These are phyloP conservation scores for Pseudogymnoascus verrucosus DNA, from an alignment of 2,329 filamentous ascomycete species.

Conservation along the genomic window DNA sequence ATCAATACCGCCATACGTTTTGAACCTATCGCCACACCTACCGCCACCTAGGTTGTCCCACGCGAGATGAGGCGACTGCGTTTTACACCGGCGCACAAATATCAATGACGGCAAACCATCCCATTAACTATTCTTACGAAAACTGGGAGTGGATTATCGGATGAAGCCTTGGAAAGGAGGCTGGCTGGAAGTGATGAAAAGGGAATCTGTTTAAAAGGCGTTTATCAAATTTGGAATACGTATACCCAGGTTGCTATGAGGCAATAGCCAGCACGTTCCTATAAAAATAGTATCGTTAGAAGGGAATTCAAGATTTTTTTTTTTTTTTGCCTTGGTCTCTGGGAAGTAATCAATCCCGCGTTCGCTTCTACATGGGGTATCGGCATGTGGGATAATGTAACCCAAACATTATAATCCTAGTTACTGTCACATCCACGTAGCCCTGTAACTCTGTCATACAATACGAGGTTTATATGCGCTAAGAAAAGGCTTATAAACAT, in stretches of 20 bases:
- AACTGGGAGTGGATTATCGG: neutral
- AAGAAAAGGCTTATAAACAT: slow-evolving; percentile 6
- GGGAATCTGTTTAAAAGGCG: neutral
- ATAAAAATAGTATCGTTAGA: neutral
- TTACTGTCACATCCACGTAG: neutral
- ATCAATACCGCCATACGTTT: slow-evolving; percentile 9
- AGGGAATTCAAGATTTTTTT: neutral
- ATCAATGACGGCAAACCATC: neutral
- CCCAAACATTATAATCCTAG: neutral
- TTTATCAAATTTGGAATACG: neutral
- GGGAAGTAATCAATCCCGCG: neutral
- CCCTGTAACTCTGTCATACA: neutral
- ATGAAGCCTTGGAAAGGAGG: neutral
- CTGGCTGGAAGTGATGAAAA: neutral
- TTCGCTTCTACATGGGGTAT: neutral
- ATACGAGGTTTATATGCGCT: neutral
- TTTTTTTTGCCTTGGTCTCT: neutral
- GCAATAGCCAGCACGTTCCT: neutral
- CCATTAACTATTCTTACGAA: neutral
- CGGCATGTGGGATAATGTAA: neutral
- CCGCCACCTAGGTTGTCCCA: neutral
- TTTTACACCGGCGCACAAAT: neutral
- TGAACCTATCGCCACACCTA: neutral
- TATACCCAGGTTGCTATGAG: neutral
- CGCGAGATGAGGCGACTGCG: neutral